phyloP scores from a whole-genome alignment of 1,284 basidiomycete species.

The Heterobasidion occidentale region DNA sequence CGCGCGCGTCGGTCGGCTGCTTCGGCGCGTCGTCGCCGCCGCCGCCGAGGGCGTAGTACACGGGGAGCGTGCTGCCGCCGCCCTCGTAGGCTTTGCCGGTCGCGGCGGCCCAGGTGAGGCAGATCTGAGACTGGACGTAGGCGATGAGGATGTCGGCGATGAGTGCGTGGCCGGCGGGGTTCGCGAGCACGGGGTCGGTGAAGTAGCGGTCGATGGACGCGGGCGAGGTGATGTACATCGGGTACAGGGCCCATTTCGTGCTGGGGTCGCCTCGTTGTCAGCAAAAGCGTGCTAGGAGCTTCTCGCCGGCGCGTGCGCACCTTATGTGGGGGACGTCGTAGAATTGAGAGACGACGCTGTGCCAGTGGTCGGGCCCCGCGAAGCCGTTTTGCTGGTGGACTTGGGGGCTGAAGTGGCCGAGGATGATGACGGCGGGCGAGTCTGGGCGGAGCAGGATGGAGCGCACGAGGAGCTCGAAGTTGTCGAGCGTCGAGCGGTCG shows the following conservation, averaged over 20 bases:
- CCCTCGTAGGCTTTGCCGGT: conserved; percentile 47
- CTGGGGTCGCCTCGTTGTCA: conserved; percentile 24
- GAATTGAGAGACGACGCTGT: conserved; percentile 86
- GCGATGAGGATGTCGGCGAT: conserved; percentile 80
- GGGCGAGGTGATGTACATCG: conserved; percentile 74
- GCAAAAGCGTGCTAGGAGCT: background rate
- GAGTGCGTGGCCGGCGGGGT: conserved; percentile 71
- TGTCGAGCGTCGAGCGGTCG: conserved; percentile 62
- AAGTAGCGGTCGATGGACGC: conserved; percentile 66
- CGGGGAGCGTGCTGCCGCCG: conserved; percentile 46
- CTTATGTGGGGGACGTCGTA: conserved; percentile 91
- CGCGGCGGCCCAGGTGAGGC: conserved; percentile 62
- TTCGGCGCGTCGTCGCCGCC: conserved; percentile 19
- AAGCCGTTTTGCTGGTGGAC: conserved; percentile 73
- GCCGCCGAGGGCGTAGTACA: conserved; percentile 26
- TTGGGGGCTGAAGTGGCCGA: conserved; percentile 90
- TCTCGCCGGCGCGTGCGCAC: conserved; percentile 22
- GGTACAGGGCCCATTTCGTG: conserved; percentile 76
- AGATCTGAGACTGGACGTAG: conserved; percentile 85
- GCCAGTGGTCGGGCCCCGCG: conserved; percentile 81
- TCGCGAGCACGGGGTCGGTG: conserved; percentile 80
- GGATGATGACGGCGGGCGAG: conserved; percentile 81
- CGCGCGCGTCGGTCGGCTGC: conserved; percentile 37
- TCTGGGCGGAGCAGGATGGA: conserved; percentile 85
- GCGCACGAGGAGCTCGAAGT: conserved; percentile 88